Conservation (phyloP, 306 rosid genomes). For the Inga oerstediana region DNA sequence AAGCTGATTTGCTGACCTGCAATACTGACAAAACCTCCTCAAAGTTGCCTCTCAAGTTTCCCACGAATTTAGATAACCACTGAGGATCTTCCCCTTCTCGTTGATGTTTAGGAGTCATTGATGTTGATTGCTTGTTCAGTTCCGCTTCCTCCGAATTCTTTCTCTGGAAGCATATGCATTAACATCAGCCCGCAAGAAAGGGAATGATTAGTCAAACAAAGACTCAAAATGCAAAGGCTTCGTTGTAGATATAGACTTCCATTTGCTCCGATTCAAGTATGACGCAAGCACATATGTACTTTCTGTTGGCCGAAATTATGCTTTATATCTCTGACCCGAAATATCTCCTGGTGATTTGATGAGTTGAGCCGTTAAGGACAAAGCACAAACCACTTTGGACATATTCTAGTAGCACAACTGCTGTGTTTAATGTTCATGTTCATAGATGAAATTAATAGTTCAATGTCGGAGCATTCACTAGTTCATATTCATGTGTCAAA, state of each 20-base stretch:
- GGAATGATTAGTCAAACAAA: not conserved
- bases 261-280: slow-evolving; percentile 4
- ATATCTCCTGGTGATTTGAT: slow-evolving; percentile 14
- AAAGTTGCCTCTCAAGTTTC: slow-evolving; percentile 62
- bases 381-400: slow-evolving; percentile 20
- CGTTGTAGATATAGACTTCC: not conserved
- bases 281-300: slow-evolving; percentile 9
- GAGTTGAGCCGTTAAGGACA: not conserved
- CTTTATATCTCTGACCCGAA: not conserved
- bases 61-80: slow-evolving; percentile 53
- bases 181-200: slow-evolving; percentile 28
- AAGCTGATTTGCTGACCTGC: slow-evolving; percentile 55
- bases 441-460: slow-evolving; percentile 23
- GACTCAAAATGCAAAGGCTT: slow-evolving; percentile 16
- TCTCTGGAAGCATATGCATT: slow-evolving; percentile 50
- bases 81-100: slow-evolving; percentile 63
- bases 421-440: not conserved
- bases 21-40: slow-evolving; percentile 61
- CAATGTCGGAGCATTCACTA: not conserved
- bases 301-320: slow-evolving; percentile 8
- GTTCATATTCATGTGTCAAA: slow-evolving; percentile 28
- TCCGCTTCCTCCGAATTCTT: slow-evolving; percentile 58
- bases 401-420: slow-evolving; percentile 10
- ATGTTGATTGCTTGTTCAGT: slow-evolving; percentile 46
- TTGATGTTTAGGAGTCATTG: slow-evolving; percentile 51